Conservation (phyloP, 1,284 basidiomycete genomes). For the Ceratobasidium sp. region DNA sequence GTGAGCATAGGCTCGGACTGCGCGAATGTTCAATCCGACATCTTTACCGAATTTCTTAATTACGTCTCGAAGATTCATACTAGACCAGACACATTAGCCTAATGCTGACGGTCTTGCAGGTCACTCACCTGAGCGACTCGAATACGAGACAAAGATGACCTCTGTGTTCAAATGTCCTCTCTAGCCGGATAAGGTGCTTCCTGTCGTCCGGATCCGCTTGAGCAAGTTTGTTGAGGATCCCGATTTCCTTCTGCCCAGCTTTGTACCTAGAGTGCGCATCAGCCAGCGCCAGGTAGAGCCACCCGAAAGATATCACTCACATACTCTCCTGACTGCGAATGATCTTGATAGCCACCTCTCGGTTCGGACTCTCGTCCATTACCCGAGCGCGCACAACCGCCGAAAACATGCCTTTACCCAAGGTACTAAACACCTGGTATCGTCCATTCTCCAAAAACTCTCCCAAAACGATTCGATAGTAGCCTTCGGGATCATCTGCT, state of each 20-base stretch:
- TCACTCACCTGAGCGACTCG: slow-evolving; percentile 85
- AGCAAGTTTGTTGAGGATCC: slow-evolving; percentile 87
- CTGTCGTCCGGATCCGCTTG: slow-evolving; percentile 96
- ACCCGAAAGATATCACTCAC: slow-evolving; percentile 67
- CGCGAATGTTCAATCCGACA: slow-evolving; percentile 94
- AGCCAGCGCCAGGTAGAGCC: no score
- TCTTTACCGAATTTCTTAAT: slow-evolving; percentile 99
- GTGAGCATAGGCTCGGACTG: slow-evolving; percentile 97
- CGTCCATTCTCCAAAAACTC: slow-evolving; percentile 93
- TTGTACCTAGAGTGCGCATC: slow-evolving; percentile 76
- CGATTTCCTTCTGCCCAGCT: slow-evolving; percentile 92
- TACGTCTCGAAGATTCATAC: slow-evolving; percentile 98
- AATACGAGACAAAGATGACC: slow-evolving; percentile 98
- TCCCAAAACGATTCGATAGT: slow-evolving; percentile 94
- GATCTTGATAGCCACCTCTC: slow-evolving; percentile 98
- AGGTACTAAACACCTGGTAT: slow-evolving; percentile 93
- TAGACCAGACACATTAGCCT: slow-evolving; percentile 56
- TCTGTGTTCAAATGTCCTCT: slow-evolving; percentile 95
- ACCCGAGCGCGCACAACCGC: slow-evolving; percentile 93
- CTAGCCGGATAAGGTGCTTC: slow-evolving; percentile 92
- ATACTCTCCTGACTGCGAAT: slow-evolving; percentile 96
- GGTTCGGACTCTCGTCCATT: slow-evolving; percentile 70
- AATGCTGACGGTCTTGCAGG: neutral
- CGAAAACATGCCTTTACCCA: slow-evolving; percentile 99
- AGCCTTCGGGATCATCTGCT: slow-evolving; percentile 91